These are phyloP conservation scores for Wickerhamomyces kurtzmanii DNA, from an alignment of 805 yeast species.

Conservation along the genomic window DNA sequence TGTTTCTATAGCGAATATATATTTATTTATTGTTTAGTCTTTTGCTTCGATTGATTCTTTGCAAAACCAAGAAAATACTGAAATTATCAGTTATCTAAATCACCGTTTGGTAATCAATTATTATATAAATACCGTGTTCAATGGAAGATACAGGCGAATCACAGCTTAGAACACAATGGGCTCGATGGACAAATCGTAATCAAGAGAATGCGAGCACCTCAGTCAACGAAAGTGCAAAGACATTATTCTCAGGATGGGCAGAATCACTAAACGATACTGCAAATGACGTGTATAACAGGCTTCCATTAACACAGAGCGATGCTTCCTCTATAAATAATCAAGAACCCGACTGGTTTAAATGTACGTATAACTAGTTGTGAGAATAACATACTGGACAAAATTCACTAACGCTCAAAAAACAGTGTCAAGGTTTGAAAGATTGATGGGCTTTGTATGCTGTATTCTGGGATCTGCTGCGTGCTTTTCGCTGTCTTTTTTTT, in stretches of 20 bases:
- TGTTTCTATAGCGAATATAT: too few relatives aligned
- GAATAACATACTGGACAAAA: not conserved
- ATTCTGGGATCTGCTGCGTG: constrained; percentile 71
- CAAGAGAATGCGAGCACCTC: constrained; percentile 15
- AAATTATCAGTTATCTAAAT: too few relatives aligned
- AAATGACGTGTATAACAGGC: constrained; percentile 49
- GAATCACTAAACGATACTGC: constrained; percentile 27
- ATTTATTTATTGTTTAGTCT: too few relatives aligned
- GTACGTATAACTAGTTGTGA: constrained; percentile 4
- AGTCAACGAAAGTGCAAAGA: constrained; percentile 23
- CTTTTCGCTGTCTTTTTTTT: constrained; percentile 69
- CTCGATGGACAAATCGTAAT: constrained; percentile 24
- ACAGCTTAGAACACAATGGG: constrained; percentile 17
- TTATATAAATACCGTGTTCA: too few relatives aligned
- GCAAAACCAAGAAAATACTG: too few relatives aligned
- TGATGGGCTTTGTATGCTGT: constrained; percentile 70
- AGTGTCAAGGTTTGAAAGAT: constrained; percentile 68
- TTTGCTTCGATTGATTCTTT: too few relatives aligned
- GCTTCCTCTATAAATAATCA: constrained; percentile 26
- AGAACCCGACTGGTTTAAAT: constrained; percentile 71
- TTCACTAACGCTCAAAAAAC: not conserved
- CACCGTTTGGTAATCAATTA: too few relatives aligned
- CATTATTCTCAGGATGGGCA: constrained; percentile 26
- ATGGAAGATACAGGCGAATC: constrained; percentile 2
- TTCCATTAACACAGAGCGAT: constrained; percentile 56